Evolutionary conservation across 176 grass and related monocot species (phyloP).

Genomic region (Phyllostachys edulis): DNA sequence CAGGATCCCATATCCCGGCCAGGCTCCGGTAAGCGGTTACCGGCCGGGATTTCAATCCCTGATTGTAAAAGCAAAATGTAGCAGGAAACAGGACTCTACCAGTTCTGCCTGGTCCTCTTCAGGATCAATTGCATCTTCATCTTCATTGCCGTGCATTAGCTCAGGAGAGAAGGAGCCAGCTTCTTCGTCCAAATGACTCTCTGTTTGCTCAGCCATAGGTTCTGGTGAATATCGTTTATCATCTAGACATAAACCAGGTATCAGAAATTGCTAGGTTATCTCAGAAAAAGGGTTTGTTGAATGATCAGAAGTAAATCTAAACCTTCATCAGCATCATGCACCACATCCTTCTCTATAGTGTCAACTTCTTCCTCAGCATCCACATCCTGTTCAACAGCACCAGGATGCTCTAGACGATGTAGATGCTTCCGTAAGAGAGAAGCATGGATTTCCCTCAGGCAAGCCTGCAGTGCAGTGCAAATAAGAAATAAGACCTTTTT

Average conservation of each 20-base stretch:
- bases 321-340: slow-evolving; percentile 66
- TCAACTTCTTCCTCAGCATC: slow-evolving; percentile 48
- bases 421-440: slow-evolving; percentile 90
- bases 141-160: slow-evolving; percentile 80
- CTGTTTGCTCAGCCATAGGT: slow-evolving; percentile 61
- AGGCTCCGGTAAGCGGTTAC: too few relatives aligned
- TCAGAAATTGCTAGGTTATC: slow-evolving; percentile 33
- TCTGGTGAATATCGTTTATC: slow-evolving; percentile 67
- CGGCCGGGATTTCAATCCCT: too few relatives aligned
- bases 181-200: slow-evolving; percentile 59
- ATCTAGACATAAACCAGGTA: slow-evolving; percentile 47
- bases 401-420: slow-evolving; percentile 71
- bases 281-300: neutral
- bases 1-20: too few relatives aligned
- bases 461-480: slow-evolving; percentile 53
- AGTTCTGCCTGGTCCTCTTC: slow-evolving; percentile 91
- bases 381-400: slow-evolving; percentile 35
- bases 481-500: slow-evolving; percentile 15
- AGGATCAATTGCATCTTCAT: slow-evolving; percentile 95
- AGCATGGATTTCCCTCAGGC: slow-evolving; percentile 87
- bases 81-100: slow-evolving; percentile 41
- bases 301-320: slow-evolving; percentile 38
- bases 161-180: slow-evolving; percentile 88
- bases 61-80: slow-evolving; percentile 9
- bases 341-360: slow-evolving; percentile 40